These are phyloP conservation scores for Aulographum hederae DNA, from an alignment of 2,329 filamentous ascomycete genomes.

Conservation along the genomic window DNA sequence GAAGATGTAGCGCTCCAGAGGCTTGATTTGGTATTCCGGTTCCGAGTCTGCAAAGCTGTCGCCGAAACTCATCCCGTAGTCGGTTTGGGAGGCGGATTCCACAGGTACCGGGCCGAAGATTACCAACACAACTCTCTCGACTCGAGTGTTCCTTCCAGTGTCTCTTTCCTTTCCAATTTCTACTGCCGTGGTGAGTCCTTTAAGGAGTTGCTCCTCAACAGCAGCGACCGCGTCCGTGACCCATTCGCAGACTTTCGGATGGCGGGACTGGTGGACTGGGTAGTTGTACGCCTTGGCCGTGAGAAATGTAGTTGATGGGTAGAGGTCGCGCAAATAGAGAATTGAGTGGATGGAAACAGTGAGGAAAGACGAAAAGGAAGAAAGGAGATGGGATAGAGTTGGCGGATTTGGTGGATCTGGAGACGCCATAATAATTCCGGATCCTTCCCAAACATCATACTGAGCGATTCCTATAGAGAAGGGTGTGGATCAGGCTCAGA, in stretches of 20 bases:
- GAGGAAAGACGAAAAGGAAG: slow-evolving; percentile 61
- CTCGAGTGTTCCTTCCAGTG: no score
- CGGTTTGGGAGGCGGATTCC: no score
- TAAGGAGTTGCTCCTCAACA: slow-evolving; percentile 50
- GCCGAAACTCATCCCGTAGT: no score
- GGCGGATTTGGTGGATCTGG: slow-evolving; percentile 6
- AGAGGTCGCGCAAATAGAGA: slow-evolving; percentile 64
- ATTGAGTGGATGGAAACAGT: slow-evolving; percentile 72
- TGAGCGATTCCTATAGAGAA: no score
- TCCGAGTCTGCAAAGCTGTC: neutral
- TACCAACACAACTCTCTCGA: neutral
- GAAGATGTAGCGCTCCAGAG: slow-evolving; percentile 40
- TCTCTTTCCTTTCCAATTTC: no score
- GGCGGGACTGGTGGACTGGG: slow-evolving; percentile 67
- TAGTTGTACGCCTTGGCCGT: slow-evolving; percentile 67
- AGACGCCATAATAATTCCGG: no score
- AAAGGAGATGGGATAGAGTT: slow-evolving; percentile 39
- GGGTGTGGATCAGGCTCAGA: no score
- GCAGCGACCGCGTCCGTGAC: slow-evolving; percentile 64
- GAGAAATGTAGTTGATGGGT: slow-evolving; percentile 61
- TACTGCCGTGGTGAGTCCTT: slow-evolving; percentile 10
- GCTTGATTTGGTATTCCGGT: no score
- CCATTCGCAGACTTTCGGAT: slow-evolving; percentile 74
- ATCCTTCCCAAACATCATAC: no score
- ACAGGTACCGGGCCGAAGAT: neutral